Base-by-base conservation (phyloP, 164 flowering plant species). In the Vitis rotundifolia region DNA sequence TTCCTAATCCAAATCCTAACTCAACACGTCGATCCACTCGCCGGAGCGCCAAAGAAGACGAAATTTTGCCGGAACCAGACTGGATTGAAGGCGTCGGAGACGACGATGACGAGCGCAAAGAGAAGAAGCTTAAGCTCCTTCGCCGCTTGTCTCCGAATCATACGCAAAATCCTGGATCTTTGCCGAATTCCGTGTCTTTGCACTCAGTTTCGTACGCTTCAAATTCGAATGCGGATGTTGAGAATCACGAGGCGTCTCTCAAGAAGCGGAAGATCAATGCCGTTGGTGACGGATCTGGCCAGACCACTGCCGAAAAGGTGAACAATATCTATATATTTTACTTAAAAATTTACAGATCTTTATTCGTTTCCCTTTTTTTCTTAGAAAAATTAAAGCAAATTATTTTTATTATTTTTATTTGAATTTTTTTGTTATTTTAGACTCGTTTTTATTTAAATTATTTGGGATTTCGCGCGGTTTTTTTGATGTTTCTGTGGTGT, bases 71-170 rank as follows among this genome's bases (percentile, higher is more conserved):
- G 50, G 68, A 58, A 31, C 14, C 22, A 47, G 67, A 5, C 11
- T 64, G 49, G 65, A 51, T 0, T 63, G 59, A 67, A 37, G 77
- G 5, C 26, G 74, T 65, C 15, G 81, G 70, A 51, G 88, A 85
- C 57, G 88, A 84, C 19, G 89, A 81, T 29, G 89, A 84, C 56
- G 87, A 86, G 74, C 65, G 86, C 11, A 75, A 26, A 31, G 74
- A 80, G 80, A 86, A 82, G 83, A 83, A 85, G 78, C 86, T 79
- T n/a, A 83, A 79, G 76, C 83, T 76, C 31, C 81, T 88, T n/a
- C 77, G 58, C 37, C 82, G 84, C 11, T 54, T 88, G 69, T 80
- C 84, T 28, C 62, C 72, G 44, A 37, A 3, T 44, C 55, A 51
- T 61, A 61, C 12, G 5, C 63, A 49, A 31, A 48, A 15, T 12